Base-by-base conservation (phyloP, 2,329 filamentous ascomycete species). In the Fusarium paranaense region DNA sequence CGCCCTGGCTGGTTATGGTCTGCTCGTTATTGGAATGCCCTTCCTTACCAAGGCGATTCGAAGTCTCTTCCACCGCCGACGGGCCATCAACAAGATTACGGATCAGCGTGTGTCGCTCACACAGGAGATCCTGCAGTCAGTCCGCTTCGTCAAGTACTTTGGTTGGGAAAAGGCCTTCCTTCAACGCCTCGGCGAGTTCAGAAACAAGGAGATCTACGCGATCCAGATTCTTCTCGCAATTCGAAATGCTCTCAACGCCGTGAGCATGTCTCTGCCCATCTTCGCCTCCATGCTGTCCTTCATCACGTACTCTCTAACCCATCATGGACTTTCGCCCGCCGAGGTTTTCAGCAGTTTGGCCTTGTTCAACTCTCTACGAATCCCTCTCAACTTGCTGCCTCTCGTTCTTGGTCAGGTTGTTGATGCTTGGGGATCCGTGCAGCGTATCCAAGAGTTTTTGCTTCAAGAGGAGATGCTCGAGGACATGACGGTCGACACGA, bases 221-320 rank as follows among this genome's bases (percentile, higher is more conserved):
- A 95, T 98, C 67, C 95, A 98, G 81, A 85, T 95, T 16, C 85
- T 98, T 54, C 85, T 98, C 32, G 90, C 93, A 1, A 94, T 97
- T 74, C 90, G 95, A 76, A 97, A 97, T 80, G 94, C 88, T 47
- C 95, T 98, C 84, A 93, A 95, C 82, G 93, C 94, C 14, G 87
- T 97, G 59, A 94, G 94, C 78, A 90, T 97, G 88, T 93, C 94
- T 1, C 89, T 98, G 79, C 96, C 97, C 8, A 94, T 97, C 62
- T 98, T 98, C 77, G 95, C 96, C 0, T 97, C 95, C 2, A 98
- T 98, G 95, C 83, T 98, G 45, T 91, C 96, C 0, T 98, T 98
- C 82, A 96, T 98, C 82, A 96, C 94, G 0, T 93, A 90, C 77
- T 92, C 90, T 1, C 83, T 92, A 40, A 88, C 91, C 1, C 86